Evolutionary conservation across 2,329 filamentous ascomycete genomes (phyloP).

Genomic region (Trichoderma sp.): DNA sequence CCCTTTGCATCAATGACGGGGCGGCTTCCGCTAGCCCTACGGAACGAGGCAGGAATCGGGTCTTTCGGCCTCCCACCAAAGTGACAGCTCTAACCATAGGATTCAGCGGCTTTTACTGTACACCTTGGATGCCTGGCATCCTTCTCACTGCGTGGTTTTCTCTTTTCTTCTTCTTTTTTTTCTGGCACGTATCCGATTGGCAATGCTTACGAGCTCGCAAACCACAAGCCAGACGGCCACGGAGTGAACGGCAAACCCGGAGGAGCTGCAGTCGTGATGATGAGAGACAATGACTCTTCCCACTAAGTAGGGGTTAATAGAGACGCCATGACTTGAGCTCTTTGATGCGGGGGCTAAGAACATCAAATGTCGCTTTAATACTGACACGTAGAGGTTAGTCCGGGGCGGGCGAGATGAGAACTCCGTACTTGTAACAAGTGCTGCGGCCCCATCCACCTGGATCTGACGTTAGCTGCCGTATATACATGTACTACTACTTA

Average conservation of each 20-base stretch:
- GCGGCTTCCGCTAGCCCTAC: not conserved
- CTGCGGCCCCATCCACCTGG: not conserved
- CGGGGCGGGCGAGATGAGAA: not conserved
- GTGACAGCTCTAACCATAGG: not conserved
- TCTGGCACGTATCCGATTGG: not conserved
- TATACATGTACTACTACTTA: too few relatives aligned
- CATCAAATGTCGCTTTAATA: not conserved
- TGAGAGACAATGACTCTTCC: not conserved
- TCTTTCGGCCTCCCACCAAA: not conserved
- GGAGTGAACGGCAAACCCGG: not conserved
- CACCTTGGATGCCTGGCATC: not conserved
- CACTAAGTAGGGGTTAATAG: not conserved
- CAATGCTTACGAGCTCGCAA: not conserved
- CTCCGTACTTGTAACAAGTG: not conserved
- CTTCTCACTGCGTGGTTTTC: not conserved
- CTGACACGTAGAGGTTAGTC: not conserved
- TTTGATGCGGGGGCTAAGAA: not conserved
- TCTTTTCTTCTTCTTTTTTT: too few relatives aligned
- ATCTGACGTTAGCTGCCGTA: not conserved
- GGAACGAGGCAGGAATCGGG: not conserved
- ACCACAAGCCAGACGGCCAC: not conserved
- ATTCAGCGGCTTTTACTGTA: not conserved
- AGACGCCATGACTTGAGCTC: not conserved
- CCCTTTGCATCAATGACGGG: not conserved
- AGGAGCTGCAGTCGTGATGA: not conserved